Evolutionary conservation across 1,284 basidiomycete species (phyloP).

Genomic region (Kalmanozyma brasiliensis): DNA sequence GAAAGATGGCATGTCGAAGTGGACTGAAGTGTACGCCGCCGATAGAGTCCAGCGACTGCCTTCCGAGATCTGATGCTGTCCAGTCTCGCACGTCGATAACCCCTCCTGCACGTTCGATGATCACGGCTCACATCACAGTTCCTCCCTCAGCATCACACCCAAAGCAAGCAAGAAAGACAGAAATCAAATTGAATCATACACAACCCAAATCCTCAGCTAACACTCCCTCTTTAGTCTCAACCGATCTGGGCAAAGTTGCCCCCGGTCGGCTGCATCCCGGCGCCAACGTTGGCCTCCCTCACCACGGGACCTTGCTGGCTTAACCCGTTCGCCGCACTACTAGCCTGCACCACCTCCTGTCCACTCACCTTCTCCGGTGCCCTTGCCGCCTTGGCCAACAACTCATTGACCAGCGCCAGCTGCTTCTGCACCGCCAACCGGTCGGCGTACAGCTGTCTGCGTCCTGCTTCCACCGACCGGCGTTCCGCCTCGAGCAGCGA

Average conservation of each 20-base stretch:
- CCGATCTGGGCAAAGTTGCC: constrained; percentile 47
- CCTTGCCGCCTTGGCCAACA: constrained; percentile 58
- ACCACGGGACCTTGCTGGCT: constrained; percentile 64
- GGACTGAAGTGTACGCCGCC: no score
- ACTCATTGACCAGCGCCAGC: constrained; percentile 59
- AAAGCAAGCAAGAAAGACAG: neutral
- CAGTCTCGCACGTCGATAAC: no score
- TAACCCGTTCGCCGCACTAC: constrained; percentile 53
- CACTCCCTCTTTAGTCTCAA: no score
- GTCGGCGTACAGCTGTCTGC: constrained; percentile 63
- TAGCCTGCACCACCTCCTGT: constrained; percentile 48
- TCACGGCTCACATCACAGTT: no score
- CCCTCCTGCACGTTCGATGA: no score
- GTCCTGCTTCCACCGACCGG: constrained; percentile 55
- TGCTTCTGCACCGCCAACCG: constrained; percentile 64
- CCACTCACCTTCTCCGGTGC: constrained; percentile 49
- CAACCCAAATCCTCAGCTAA: neutral
- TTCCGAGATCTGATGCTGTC: no score
- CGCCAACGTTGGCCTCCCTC: constrained; percentile 33
- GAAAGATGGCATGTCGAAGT: no score
- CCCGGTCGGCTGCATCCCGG: constrained; percentile 10
- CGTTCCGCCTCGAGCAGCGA: constrained; percentile 63
- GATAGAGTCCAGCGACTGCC: no score
- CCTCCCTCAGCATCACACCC: no score
- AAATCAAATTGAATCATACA: neutral